Conservation (phyloP, 306 rosid species). For the Cucumis sativus region Cucumber_9930_V3 NC_026658.2:19631001-19631500, state of each 20-base stretch:
- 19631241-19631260: background rate
- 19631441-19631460: no score
- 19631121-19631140: background rate
- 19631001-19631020: no score
- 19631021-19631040: no score
- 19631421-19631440: no score
- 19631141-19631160: conserved; percentile 54
- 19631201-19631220: conserved; percentile 38
- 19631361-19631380: no score
- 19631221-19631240: conserved; percentile 5
- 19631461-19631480: no score
- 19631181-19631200: conserved; percentile 84
- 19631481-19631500: no score
- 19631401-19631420: no score
- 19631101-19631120: background rate
- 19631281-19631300: background rate
- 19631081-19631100: background rate
- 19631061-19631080: background rate
- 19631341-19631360: background rate
- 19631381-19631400: no score
- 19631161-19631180: conserved; percentile 70
- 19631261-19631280: background rate
- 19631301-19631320: background rate
- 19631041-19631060: no score
- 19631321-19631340: background rate